These are phyloP conservation scores for Lolium rigidum DNA, from an alignment of 176 grass and related monocot species.

Conservation along the genomic window DNA sequence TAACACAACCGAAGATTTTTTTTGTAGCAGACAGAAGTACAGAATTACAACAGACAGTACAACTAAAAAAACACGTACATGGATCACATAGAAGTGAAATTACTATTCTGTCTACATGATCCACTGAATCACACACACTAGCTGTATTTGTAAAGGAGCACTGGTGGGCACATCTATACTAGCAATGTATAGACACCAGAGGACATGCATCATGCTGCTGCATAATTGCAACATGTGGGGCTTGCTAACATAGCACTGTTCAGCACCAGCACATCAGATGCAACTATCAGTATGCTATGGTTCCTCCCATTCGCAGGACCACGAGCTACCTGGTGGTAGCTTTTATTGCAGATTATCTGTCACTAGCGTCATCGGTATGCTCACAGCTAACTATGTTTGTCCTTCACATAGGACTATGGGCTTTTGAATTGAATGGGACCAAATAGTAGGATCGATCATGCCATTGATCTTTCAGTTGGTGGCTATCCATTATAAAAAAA, in stretches of 20 bases:
- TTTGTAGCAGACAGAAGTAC: conserved; percentile 30
- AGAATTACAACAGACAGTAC: conserved; percentile 23
- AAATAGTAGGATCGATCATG: conserved; percentile 34
- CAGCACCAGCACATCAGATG: conserved; percentile 46
- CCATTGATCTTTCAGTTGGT: conserved; percentile 31
- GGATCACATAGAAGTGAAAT: conserved; percentile 36
- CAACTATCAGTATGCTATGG: conserved; percentile 47
- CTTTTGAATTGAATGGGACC: conserved; percentile 54
- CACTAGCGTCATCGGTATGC: conserved; percentile 53
- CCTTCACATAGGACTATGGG: conserved; percentile 57
- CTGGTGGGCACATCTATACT: conserved; percentile 59
- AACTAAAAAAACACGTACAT: conserved; percentile 30
- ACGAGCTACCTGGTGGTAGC: conserved; percentile 61
- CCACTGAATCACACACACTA: conserved; percentile 35
- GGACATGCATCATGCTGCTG: conserved; percentile 58
- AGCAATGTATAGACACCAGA: conserved; percentile 53
- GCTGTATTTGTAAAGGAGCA: conserved; percentile 49
- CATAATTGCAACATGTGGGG: conserved; percentile 57
- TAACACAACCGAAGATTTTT: conserved; percentile 21
- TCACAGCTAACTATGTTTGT: conserved; percentile 80
- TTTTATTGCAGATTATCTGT: conserved; percentile 81
- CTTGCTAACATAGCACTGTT: conserved; percentile 42
- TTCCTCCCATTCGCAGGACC: conserved; percentile 57
- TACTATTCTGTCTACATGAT: conserved; percentile 31
- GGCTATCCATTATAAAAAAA: conserved; percentile 9